A percentile compares a stretch with the other conserved stretches of the same genome.
phyloP scores from a whole-genome alignment of 257 asterid species.

The Apocynum venetum region DNA sequence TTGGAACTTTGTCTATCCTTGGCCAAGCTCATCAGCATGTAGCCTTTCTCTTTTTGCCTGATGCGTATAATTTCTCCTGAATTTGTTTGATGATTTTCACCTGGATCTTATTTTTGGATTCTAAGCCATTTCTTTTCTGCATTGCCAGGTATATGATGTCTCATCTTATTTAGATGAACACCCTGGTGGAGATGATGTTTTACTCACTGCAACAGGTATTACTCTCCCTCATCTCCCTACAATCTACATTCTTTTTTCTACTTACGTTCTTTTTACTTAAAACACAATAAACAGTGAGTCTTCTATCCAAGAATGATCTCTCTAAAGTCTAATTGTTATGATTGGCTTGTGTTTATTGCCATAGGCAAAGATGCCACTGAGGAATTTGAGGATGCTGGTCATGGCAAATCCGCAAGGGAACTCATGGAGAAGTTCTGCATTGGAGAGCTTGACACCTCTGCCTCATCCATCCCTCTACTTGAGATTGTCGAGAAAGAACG shows the following conservation, averaged over 20 bases:
- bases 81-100: background rate
- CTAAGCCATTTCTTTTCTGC: constrained; percentile 17
- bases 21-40: no score
- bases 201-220: constrained; percentile 62
- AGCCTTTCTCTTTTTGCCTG: no score
- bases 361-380: constrained; percentile 90
- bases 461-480: constrained; percentile 52
- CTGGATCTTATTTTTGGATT: background rate
- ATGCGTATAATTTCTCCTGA: no score
- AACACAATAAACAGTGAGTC: background rate
- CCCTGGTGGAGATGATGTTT: constrained; percentile 96
- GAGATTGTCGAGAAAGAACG: constrained; percentile 44
- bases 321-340: background rate
- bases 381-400: constrained; percentile 97
- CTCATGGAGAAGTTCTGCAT: constrained; percentile 71
- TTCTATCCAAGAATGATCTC: background rate
- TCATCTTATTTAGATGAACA: constrained; percentile 83
- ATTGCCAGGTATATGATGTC: constrained; percentile 80
- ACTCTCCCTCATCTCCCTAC: background rate
- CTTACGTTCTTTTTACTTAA: background rate
- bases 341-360: constrained; percentile 1
- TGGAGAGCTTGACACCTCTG: constrained; percentile 69
- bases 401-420: constrained; percentile 76
- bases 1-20: background rate
- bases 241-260: background rate